Evolutionary conservation across 1,284 basidiomycete species (phyloP).

Genomic region (Cutaneotrichosporon mucoides): DNA sequence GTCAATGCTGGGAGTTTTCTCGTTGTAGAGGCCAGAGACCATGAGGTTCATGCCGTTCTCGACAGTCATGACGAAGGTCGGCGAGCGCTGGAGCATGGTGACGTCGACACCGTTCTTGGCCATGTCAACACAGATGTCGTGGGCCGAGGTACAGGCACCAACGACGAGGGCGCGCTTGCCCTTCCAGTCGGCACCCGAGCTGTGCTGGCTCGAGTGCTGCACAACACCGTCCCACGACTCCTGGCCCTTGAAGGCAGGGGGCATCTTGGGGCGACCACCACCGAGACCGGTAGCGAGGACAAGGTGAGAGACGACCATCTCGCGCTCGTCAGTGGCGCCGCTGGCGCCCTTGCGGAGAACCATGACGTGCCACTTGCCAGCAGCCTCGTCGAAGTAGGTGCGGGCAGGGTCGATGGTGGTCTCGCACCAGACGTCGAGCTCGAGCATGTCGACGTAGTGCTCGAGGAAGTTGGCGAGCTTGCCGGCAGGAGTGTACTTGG

Average conservation of each 20-base stretch:
- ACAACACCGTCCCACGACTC: constrained; percentile 57
- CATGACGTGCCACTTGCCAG: constrained; percentile 57
- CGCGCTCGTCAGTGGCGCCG: constrained; percentile 47
- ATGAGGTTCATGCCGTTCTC: constrained; percentile 49
- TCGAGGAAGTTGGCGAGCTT: constrained; percentile 68
- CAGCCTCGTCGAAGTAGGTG: constrained; percentile 52
- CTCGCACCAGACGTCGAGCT: constrained; percentile 64
- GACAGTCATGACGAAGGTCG: constrained; percentile 61
- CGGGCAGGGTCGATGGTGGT: constrained; percentile 50
- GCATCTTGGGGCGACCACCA: constrained; percentile 55
- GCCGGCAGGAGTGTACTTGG: constrained; percentile 37
- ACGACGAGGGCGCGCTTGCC: constrained; percentile 63
- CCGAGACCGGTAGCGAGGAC: constrained; percentile 62
- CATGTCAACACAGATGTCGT: constrained; percentile 53
- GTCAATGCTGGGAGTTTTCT: constrained; percentile 48
- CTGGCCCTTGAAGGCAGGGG: constrained; percentile 49
- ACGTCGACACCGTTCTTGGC: constrained; percentile 55
- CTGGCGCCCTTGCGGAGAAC: constrained; percentile 50
- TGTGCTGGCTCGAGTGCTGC: constrained; percentile 60
- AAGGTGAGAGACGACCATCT: constrained; percentile 52
- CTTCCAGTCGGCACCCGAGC: constrained; percentile 53
- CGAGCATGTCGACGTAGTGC: constrained; percentile 60
- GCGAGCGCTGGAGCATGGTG: constrained; percentile 61
- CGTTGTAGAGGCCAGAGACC: constrained; percentile 53
- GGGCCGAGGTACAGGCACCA: constrained; percentile 60